phyloP scores from a whole-genome alignment of 2,329 filamentous ascomycete species.

The Elsinoe perseae region DNA sequence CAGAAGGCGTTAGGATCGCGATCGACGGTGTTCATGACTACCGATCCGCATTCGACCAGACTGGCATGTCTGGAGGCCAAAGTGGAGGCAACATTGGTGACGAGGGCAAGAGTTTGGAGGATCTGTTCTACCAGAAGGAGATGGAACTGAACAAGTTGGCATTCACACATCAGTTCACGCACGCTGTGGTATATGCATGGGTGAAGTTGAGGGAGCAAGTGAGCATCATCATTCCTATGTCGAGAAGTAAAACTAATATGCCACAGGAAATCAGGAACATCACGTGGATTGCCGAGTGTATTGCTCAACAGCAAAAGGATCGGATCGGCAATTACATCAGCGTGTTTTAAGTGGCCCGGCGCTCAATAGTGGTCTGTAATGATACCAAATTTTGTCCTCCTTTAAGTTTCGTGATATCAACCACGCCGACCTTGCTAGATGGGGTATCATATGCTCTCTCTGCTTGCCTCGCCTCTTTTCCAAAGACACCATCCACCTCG shows the following conservation, averaged over 20 bases:
- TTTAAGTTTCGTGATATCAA: background rate
- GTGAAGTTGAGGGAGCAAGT: conserved; percentile 97
- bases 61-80: conserved; percentile 61
- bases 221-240: conserved; percentile 30
- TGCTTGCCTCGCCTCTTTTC: background rate
- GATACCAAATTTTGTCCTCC: conserved; percentile 8
- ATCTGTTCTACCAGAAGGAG: conserved; percentile 98
- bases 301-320: conserved; percentile 99
- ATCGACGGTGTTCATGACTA: conserved; percentile 92
- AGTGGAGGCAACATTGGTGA: conserved; percentile 65
- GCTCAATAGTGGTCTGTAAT: conserved; percentile 10
- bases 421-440: background rate
- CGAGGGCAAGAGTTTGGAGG: conserved; percentile 85
- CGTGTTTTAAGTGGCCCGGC: conserved; percentile 58
- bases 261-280: conserved; percentile 95
- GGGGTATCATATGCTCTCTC: background rate
- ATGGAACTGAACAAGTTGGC: conserved; percentile 96
- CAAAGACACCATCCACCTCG: background rate
- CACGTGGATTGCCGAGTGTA: conserved; percentile 98
- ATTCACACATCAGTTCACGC: conserved; percentile 93
- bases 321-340: conserved; percentile 98
- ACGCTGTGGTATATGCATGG: conserved; percentile 93
- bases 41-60: conserved; percentile 91
- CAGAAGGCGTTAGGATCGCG: conserved; percentile 85
- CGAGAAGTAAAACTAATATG: background rate